Conservation (phyloP, 1,284 basidiomycete species). For the Peniophora sp. region DNA sequence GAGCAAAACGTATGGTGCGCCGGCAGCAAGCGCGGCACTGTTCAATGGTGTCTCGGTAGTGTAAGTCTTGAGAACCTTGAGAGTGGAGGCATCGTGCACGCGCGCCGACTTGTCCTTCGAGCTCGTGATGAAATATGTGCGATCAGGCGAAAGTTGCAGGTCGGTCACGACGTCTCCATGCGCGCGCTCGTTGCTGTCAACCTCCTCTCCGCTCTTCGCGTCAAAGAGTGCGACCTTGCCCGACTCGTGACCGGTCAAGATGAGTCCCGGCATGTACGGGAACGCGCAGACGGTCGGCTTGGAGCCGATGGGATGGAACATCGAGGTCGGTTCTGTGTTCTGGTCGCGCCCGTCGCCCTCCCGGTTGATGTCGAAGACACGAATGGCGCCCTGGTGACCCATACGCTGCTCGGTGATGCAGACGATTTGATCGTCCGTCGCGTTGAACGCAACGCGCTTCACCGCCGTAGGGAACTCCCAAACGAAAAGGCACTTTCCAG, state of each 20-base stretch:
- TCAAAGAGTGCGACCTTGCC: conserved; percentile 92
- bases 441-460: conserved; percentile 89
- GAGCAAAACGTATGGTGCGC: conserved; percentile 83
- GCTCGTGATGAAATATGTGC: conserved; percentile 93
- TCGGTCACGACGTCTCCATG: conserved; percentile 87
- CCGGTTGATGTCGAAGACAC: conserved; percentile 84
- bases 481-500: conserved; percentile 84
- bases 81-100: conserved; percentile 85
- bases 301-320: conserved; percentile 86
- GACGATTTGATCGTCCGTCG: conserved; percentile 79
- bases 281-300: conserved; percentile 96
- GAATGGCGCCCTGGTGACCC: conserved; percentile 82
- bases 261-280: conserved; percentile 69
- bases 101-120: conserved; percentile 96
- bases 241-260: conserved; percentile 93
- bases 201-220: conserved; percentile 82
- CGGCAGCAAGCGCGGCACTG: conserved; percentile 83
- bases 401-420: conserved; percentile 97
- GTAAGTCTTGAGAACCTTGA: conserved; percentile 91
- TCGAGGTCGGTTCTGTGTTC: conserved; percentile 62
- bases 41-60: conserved; percentile 94
- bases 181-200: conserved; percentile 74
- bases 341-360: conserved; percentile 70
- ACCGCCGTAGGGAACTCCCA: conserved; percentile 99
- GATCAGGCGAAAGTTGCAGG: conserved; percentile 85